phyloP scores from a whole-genome alignment of 1,139 yeast genomes.

The Casaregolazyma lundiana region DNA sequence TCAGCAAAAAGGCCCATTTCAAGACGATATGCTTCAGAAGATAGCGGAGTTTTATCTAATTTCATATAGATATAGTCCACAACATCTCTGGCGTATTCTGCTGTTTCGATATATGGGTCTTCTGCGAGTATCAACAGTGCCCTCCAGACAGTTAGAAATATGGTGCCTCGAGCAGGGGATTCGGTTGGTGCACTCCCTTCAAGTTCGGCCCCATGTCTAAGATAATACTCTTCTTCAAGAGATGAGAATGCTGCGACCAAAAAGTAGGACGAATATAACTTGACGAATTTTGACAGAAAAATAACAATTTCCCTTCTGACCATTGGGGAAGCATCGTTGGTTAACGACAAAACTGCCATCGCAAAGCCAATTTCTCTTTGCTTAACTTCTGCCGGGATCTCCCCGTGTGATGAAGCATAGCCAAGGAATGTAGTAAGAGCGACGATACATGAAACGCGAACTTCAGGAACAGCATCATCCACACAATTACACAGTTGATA shows the following conservation, averaged over 20 bases:
- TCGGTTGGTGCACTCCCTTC: constrained; percentile 45
- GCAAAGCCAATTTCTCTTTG: constrained; percentile 43
- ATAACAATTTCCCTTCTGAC: constrained; percentile 82
- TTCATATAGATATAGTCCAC: constrained; percentile 70
- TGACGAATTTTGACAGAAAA: constrained; percentile 69
- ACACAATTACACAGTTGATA: constrained; percentile 54
- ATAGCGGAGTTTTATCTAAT: constrained; percentile 59
- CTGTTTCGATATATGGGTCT: constrained; percentile 86
- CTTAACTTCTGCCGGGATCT: constrained; percentile 30
- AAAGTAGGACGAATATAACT: constrained; percentile 67
- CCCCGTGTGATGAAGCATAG: constrained; percentile 6
- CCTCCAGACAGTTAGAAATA: constrained; percentile 87
- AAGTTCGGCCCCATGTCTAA: constrained; percentile 56
- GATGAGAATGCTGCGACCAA: constrained; percentile 85
- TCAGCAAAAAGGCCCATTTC: constrained; percentile 13
- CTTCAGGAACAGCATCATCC: constrained; percentile 92
- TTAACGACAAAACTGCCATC: constrained; percentile 41
- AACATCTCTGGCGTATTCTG: constrained; percentile 64
- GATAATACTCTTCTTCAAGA: constrained; percentile 71
- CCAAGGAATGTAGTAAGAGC: constrained; percentile 71
- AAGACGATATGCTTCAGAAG: constrained; percentile 20
- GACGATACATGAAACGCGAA: constrained; percentile 75
- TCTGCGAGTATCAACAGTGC: constrained; percentile 73
- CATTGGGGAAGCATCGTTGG: constrained; percentile 85
- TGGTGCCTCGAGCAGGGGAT: constrained; percentile 68